Conservation (phyloP, 306 rosid species). For the Arachis hypogaea region DNA sequence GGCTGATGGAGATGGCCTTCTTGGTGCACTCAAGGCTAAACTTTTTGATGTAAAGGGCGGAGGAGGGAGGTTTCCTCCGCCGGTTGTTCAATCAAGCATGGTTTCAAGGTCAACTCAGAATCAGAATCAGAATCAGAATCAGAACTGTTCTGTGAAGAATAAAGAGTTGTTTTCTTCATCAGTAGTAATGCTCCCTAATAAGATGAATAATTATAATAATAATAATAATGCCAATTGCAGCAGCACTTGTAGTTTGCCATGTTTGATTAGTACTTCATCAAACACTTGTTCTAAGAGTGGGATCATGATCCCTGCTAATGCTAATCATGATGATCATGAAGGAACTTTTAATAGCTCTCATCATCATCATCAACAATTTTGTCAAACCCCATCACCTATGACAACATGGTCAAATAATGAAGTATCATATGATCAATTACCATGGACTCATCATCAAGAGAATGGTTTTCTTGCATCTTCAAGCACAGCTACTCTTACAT, state of each 20-base stretch:
- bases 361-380: constrained; percentile 34
- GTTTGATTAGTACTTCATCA: constrained; percentile 18
- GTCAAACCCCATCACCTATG: constrained; percentile 39
- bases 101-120: constrained; percentile 33
- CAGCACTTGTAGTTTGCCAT: neutral
- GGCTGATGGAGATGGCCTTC: constrained; percentile 48
- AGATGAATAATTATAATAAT: neutral
- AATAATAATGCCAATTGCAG: neutral
- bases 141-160: constrained; percentile 25
- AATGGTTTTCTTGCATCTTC: constrained; percentile 32
- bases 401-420: constrained; percentile 47
- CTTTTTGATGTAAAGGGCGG: constrained; percentile 47
- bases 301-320: constrained; percentile 8
- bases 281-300: constrained; percentile 35
- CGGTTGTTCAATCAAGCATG: constrained; percentile 25
- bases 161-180: constrained; percentile 23
- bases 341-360: neutral
- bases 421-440: constrained; percentile 32
- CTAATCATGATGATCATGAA: constrained; percentile 37
- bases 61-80: constrained; percentile 26
- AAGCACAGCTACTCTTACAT: constrained; percentile 14
- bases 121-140: too few relatives aligned
- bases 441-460: constrained; percentile 45
- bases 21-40: constrained; percentile 72
- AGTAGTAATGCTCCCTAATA: neutral